These are phyloP conservation scores for Ophioceras dolichostomum DNA, from an alignment of 2,329 filamentous ascomycete genomes.

Conservation along the genomic window DNA sequence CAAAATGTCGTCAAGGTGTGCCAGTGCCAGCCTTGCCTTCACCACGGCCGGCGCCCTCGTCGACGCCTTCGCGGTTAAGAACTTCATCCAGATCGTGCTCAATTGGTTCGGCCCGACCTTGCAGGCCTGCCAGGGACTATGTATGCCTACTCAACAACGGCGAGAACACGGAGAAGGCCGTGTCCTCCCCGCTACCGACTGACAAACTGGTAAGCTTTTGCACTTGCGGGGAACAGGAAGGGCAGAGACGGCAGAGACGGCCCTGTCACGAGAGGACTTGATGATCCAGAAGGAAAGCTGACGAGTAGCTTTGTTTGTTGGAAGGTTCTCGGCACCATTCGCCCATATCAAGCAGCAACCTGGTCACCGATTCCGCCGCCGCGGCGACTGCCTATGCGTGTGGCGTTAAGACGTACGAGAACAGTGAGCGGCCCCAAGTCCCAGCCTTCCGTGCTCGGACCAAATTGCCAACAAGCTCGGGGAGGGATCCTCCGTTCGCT, in stretches of 20 bases:
- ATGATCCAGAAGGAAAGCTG: background rate
- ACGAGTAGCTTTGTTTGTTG: background rate
- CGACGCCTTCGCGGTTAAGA: constrained; percentile 7
- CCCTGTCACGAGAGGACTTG: background rate
- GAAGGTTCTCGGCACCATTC: constrained; percentile 17
- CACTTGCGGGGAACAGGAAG: too few species aligned
- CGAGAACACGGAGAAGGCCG: constrained; percentile 6
- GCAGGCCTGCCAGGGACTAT: constrained; percentile 15
- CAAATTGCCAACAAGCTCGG: too few species aligned
- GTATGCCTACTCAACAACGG: constrained; percentile 11
- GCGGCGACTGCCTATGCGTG: constrained; percentile 25
- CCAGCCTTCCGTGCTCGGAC: too few species aligned
- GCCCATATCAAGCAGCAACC: constrained; percentile 16
- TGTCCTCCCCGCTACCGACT: constrained; percentile 9
- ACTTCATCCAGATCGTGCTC: constrained; percentile 20
- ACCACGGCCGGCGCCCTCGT: too few species aligned
- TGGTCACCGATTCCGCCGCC: constrained; percentile 27
- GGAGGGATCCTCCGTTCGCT: too few species aligned
- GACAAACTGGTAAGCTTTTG: constrained; percentile 9
- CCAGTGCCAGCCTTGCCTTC: too few species aligned
- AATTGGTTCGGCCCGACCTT: constrained; percentile 17
- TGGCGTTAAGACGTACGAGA: constrained; percentile 25
- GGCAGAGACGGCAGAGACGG: too few species aligned
- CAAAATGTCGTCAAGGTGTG: background rate
- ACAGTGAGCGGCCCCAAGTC: constrained; percentile 6